Evolutionary conservation across 2,329 filamentous ascomycete species (phyloP), one percentile per base, ranked within the genome.

Genomic region (Hymenoscyphus fraxineus): DNA sequence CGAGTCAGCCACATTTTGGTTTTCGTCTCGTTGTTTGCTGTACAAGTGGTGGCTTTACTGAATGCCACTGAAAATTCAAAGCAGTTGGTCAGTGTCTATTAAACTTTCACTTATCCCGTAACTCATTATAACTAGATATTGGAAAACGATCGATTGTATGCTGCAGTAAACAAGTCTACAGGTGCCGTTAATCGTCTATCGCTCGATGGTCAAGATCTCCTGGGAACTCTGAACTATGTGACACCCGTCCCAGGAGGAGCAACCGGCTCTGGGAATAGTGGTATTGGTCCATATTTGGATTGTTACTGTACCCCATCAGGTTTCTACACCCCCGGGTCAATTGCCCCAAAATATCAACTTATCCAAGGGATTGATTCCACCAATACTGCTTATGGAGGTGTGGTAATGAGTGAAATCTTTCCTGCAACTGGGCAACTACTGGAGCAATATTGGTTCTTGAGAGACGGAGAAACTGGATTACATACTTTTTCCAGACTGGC

Each of bases 391-490:
- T 88, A 87, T 71, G 85, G 80, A 3, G 85, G 85, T 1, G 81
- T 88, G 39, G 78, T 83, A 54, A 83, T 88, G 80, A 83, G 81
- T 58, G 84, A 88, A 65, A 82, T 80, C 0, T 88, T 86, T 70
- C 77, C 80, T 0, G 77, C 79, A 0, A 87, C 85, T 0, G 84
- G 85, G 1, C 85, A 88, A 70, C 70, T 82, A 6, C 77, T 89
- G 16, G 81, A 88, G 69, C 85, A 88, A 70, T 88, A 88, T 73
- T 88, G 84, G 83, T 88, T 88, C 68, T 75, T 88, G 2, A 78
- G 83, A 12, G 85, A 87, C 56, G 82, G 82, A 1, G 86, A 89
- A 72, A 88, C 86, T 0, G 86, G 86, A 0, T 73, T 88, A 41
- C 86, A 88, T 70, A 82, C 81, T 0, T 88, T 88, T 73, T 83